Evolutionary conservation across 371 early-diverging fungal genomes (phyloP), one percentile per base, ranked within the genome.

Genomic region (Mucor racemosus): DNA sequence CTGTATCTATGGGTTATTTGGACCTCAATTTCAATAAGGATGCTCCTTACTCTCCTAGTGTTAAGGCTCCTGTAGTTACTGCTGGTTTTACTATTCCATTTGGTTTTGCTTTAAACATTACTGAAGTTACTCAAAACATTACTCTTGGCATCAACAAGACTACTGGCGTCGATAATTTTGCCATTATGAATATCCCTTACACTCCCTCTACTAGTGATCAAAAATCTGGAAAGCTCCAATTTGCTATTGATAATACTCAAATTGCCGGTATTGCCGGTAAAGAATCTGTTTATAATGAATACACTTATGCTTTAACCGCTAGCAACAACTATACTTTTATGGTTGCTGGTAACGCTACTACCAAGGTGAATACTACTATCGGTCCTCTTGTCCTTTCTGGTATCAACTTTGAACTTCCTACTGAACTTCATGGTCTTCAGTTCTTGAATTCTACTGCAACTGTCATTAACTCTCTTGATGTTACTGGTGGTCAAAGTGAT

Each of bases 381-480:
- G 90, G 90, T 67, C 72, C 79, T 63, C 80, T 90, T 48, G 69
- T 69, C 4, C 80, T 89, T 44, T 62, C 79, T 26, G 87, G 86
- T 26, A 83, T 90, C 41, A 77, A 86, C 35, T 86, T 90, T 76
- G 76, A 76, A 53, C 82, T 86, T 7, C 77, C 78, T 36, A 83
- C 87, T 17, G 41, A 72, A 50, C 75, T 90, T 41, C 67, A 76
- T 6, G 90, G 90, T 60, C 76, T 90, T 54, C 85, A 86, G 64
- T 87, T 87, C 63, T 75, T 90, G 65, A 84, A 84, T 71, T 80
- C 84, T 53, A 68, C 85, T 26, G 86, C 87, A 46, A 80, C 87
- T 15, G 72, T 82, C 26, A 82, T 88, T 64, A 83, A 86, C 71
- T 77, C 78, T 34, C 71, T 90, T 64, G 84, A 85, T 61, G 87